These are phyloP conservation scores for Aspergillus heteromorphus DNA, from an alignment of 495 filamentous ascomycete genomes.

Conservation along the genomic window DNA sequence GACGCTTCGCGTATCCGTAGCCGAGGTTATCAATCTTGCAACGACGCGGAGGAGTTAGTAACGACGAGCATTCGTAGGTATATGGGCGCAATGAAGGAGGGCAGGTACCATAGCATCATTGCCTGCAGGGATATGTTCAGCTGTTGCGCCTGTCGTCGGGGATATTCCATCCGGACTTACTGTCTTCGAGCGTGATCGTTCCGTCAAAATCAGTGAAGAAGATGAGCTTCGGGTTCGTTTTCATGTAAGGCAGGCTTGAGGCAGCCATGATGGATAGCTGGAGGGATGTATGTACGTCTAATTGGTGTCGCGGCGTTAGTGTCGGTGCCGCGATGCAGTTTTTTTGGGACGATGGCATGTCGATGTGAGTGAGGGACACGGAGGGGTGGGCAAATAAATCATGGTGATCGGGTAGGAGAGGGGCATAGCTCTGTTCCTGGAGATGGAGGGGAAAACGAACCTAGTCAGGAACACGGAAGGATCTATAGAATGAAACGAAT, in stretches of 20 bases:
- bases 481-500: too few species aligned
- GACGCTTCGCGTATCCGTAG: constrained; percentile 62
- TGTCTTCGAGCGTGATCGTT: constrained; percentile 86
- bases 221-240: constrained; percentile 72
- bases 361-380: neutral
- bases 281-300: neutral
- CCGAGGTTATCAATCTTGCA: constrained; percentile 82
- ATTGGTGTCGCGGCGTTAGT: neutral
- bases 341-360: neutral
- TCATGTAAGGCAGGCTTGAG: constrained; percentile 44
- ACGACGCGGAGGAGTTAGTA: constrained; percentile 1
- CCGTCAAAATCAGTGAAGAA: constrained; percentile 99
- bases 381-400: neutral
- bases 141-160: neutral
- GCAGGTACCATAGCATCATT: constrained; percentile 75
- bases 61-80: neutral
- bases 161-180: constrained; percentile 35
- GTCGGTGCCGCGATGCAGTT: neutral
- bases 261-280: constrained; percentile 28
- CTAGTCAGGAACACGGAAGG: neutral
- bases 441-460: neutral
- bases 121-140: constrained; percentile 47
- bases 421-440: neutral
- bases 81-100: neutral
- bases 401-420: neutral